Evolutionary conservation across 1,139 yeast species (phyloP).

Genomic region (Geotrichum restrictum): DNA sequence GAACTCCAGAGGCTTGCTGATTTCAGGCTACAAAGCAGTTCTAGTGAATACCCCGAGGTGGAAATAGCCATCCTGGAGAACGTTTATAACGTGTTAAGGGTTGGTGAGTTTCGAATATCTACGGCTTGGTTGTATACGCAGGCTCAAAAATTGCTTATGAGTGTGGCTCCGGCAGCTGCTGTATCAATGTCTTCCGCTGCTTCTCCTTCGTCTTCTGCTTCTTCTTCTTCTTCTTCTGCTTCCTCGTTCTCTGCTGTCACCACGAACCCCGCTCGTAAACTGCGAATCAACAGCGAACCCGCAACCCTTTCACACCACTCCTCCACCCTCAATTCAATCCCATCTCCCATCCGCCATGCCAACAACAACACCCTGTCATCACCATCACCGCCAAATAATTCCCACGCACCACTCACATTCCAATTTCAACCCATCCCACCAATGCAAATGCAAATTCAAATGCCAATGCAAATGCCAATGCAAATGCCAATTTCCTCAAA

Average conservation of each 20-base stretch:
- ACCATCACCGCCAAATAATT: background rate
- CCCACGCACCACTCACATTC: too few species aligned
- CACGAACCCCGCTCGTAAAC: too few species aligned
- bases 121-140: background rate
- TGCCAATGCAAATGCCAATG: too few species aligned
- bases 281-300: too few species aligned
- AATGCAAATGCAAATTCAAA: too few species aligned
- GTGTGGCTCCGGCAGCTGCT: background rate
- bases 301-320: too few species aligned
- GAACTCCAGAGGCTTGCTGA: constrained; percentile 12
- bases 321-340: too few species aligned
- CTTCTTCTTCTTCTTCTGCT: too few species aligned
- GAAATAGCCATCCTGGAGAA: constrained; percentile 13
- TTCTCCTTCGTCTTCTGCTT: background rate
- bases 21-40: constrained; percentile 4
- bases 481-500: background rate
- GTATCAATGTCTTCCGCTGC: background rate
- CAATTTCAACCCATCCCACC: too few species aligned
- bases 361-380: too few species aligned
- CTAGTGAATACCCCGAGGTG: constrained; percentile 8
- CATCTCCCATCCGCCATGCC: too few species aligned
- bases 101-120: background rate
- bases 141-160: background rate
- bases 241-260: too few species aligned
- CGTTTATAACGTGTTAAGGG: constrained; percentile 5